A percentile compares a stretch with the other conserved stretches of the same genome.
phyloP scores from a whole-genome alignment of 331 rosid species.

The Rosa hybrid region DNA sequence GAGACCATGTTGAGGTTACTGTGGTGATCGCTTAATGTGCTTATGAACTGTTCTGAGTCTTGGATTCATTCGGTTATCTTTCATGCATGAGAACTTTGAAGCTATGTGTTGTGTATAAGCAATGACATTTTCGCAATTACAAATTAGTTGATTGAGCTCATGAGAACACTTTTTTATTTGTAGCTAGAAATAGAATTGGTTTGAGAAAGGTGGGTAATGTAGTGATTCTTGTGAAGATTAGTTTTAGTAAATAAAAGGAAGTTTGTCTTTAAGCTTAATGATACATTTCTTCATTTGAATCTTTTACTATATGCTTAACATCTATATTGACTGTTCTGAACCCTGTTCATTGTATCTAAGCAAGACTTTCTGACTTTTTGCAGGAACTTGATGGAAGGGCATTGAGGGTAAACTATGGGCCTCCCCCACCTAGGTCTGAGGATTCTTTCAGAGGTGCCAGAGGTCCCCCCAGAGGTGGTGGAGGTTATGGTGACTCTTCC shows the following conservation, averaged over 20 bases:
- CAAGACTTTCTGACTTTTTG: conserved; percentile 20
- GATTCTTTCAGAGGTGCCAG: conserved; percentile 43
- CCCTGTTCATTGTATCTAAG: conserved; percentile 20
- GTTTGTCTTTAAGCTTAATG: neutral
- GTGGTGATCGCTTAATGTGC: conserved; percentile 11
- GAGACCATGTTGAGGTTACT: neutral
- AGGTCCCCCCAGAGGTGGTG: conserved; percentile 31
- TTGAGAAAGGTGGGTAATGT: neutral
- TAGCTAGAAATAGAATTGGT: neutral
- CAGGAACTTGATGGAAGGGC: conserved; percentile 82
- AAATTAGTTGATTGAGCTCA: neutral
- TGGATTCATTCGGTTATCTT: neutral
- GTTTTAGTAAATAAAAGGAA: neutral
- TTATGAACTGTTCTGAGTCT: neutral
- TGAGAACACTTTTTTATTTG: neutral
- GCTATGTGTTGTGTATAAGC: conserved; percentile 14
- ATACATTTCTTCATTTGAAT: neutral
- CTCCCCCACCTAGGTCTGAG: conserved; percentile 68
- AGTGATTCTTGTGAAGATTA: neutral
- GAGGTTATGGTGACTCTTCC: conserved; percentile 36
- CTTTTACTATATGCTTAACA: conserved; percentile 6
- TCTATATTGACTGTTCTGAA: conserved; percentile 3
- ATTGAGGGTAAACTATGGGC: conserved; percentile 84
- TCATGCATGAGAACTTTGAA: conserved; percentile 4
- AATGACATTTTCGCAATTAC: conserved; percentile 14